Conservation (phyloP, 2,329 filamentous ascomycete species). For the Xylariomycetidae sp. region DNA sequence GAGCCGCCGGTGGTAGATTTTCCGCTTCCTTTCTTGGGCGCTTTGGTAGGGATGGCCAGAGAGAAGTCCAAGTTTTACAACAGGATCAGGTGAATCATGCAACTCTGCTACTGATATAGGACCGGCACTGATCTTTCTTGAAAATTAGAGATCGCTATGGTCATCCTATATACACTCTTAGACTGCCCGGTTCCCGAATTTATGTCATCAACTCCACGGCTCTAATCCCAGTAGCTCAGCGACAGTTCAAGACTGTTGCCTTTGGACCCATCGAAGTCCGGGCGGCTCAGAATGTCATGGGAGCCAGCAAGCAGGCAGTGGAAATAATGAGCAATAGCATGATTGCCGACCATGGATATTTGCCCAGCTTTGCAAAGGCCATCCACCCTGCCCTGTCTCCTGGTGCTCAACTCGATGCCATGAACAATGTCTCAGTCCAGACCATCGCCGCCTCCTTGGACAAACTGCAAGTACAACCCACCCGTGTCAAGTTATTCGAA, state of each 20-base stretch:
- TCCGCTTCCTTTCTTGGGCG: background rate
- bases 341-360: constrained; percentile 1
- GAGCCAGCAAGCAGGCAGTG: constrained; percentile 1
- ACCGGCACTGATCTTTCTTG: background rate
- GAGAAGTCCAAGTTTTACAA: background rate
- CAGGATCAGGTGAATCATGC: background rate
- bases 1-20: background rate
- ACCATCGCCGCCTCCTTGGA: constrained; percentile 4
- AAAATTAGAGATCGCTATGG: background rate
- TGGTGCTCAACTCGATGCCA: constrained; percentile 4
- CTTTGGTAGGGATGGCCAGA: background rate
- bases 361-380: constrained; percentile 2
- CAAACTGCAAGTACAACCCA: background rate
- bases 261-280: constrained; percentile 4
- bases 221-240: constrained; percentile 3
- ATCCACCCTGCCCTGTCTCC: constrained; percentile 2
- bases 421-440: constrained; percentile 3
- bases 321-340: constrained; percentile 1
- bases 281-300: constrained; percentile 3
- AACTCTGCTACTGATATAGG: background rate
- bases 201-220: constrained; percentile 1
- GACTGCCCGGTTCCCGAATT: constrained; percentile 6
- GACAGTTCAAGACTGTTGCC: constrained; percentile 3
- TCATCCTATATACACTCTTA: constrained; percentile 4
- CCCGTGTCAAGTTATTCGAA: constrained; percentile 5